Conservation (phyloP, 2,329 filamentous ascomycete species). For the Cladophialophora immunda region DNA sequence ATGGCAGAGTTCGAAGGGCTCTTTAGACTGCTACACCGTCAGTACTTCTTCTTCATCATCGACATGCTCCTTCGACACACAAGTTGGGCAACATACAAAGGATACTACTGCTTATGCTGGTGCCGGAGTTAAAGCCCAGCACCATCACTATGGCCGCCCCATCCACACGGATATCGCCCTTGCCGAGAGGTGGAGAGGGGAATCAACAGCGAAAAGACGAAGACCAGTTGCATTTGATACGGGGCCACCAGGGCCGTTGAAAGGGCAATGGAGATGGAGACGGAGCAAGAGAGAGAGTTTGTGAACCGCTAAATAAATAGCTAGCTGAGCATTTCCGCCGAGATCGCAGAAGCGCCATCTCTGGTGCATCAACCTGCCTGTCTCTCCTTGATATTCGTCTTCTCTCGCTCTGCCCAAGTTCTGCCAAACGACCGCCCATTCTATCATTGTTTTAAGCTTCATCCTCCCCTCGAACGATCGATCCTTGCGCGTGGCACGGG, state of each 20-base stretch:
- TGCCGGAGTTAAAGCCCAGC: neutral
- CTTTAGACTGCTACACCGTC: neutral
- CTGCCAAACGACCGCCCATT: neutral
- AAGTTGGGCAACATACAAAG: neutral
- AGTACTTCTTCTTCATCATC: neutral
- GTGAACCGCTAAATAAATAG: neutral
- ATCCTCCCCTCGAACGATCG: conserved; percentile 1
- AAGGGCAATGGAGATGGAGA: neutral
- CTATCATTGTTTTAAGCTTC: neutral
- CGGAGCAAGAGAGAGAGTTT: neutral
- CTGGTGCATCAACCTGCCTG: neutral
- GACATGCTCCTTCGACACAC: too few species aligned
- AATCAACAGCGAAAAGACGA: neutral
- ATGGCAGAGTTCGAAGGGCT: neutral
- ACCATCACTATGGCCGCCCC: neutral
- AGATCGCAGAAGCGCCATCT: neutral
- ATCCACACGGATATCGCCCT: conserved; percentile 7
- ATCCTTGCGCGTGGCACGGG: conserved; percentile 8
- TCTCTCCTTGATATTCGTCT: conserved; percentile 6
- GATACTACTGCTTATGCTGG: neutral
- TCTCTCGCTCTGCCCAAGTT: neutral
- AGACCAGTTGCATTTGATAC: conserved; percentile 1
- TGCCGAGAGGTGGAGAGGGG: conserved; percentile 17
- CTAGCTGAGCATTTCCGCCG: neutral
- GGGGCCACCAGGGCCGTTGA: neutral